Percentiles rank a stretch among this genome's conserved stretches.
Conservation (phyloP, 495 filamentous ascomycete genomes). For the Neurospora pannonica region DNA sequence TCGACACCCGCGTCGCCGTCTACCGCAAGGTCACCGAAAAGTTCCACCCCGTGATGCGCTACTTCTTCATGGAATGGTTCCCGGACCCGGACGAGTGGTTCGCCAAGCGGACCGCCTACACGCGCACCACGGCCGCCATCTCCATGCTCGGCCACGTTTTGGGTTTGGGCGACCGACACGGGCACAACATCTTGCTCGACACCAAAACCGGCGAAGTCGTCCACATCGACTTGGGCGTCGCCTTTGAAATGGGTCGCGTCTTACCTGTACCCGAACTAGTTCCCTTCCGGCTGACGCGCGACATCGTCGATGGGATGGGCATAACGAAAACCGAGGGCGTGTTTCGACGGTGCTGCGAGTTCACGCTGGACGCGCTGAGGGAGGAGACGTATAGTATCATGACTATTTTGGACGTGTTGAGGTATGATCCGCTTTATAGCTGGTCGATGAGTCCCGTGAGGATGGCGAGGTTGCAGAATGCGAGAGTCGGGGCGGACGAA, state of each 20-base stretch:
- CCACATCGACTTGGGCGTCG: constrained; percentile 93
- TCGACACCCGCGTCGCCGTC: constrained; percentile 59
- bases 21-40: constrained; percentile 66
- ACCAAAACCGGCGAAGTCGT: constrained; percentile 85
- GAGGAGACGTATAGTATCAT: constrained; percentile 92
- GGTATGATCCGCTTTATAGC: constrained; percentile 91
- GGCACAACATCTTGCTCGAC: constrained; percentile 93
- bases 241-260: constrained; percentile 91
- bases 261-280: constrained; percentile 91
- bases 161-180: constrained; percentile 91
- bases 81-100: constrained; percentile 96
- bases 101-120: constrained; percentile 74
- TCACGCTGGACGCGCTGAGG: constrained; percentile 85
- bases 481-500: constrained; percentile 24
- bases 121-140: constrained; percentile 82
- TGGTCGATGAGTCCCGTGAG: constrained; percentile 91
- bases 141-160: constrained; percentile 91
- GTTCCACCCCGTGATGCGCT: constrained; percentile 90
- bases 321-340: constrained; percentile 92
- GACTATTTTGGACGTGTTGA: constrained; percentile 91
- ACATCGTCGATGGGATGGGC: constrained; percentile 95
- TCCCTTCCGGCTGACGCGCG: constrained; percentile 88
- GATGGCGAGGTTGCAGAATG: constrained; percentile 52
- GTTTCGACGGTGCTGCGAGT: constrained; percentile 93
- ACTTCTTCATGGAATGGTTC: constrained; percentile 95